Evolutionary conservation across 768 basidiomycete genomes (phyloP), one percentile per base, ranked within the genome.

Genomic region (Tricholoma furcatifolium): DNA sequence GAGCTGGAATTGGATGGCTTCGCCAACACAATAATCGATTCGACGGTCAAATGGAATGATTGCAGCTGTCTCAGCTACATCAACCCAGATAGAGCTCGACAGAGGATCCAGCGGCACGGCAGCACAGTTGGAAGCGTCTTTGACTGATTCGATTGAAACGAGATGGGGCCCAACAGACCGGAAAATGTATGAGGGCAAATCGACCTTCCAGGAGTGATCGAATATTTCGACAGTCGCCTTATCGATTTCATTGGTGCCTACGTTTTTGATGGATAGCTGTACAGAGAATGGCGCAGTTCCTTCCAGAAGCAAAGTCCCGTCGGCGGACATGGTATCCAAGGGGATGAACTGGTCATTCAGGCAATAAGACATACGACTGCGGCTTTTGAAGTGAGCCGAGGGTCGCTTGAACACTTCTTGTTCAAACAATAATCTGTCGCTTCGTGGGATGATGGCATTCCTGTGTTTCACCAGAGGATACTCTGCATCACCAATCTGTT

Each of bases 51-150:
- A 82, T 5, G 96, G 88, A 42, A 93, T 79, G 50, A 99, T 93
- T 11, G 91, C 84, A 8, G 97, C 97, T 1, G 92, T 92, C 69
- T 99, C 97, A 2, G 93, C 91, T n/a, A 98, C 93, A 60, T 98
- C 93, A 11, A 94, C 81, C 87, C 87, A 89, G 35, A 91, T 78
- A 15, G 82, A 82, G 48, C 81, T 77, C 30, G 70, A 70, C 32
- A 80, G 66, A 2, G 83, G 82, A 54, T 90, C 83, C 12, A 87
- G 74, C 32, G 79, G 73, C 12, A 83, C 80, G 51, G 92, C 87
- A 46, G 85, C 86, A 69, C 97, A 98, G 30, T 78, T 83, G 4
- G 88, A 91, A 14, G 87, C 79, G 70, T 99, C 97, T 11, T 75
- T 72, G 10, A 98, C 77, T 0, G 82, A 83, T 41, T 91, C 85